A percentile compares a stretch with the other conserved stretches of the same genome.
phyloP scores from a whole-genome alignment of 169 alveolate genomes.

The Cryptosporidium tyzzeri region DNA sequence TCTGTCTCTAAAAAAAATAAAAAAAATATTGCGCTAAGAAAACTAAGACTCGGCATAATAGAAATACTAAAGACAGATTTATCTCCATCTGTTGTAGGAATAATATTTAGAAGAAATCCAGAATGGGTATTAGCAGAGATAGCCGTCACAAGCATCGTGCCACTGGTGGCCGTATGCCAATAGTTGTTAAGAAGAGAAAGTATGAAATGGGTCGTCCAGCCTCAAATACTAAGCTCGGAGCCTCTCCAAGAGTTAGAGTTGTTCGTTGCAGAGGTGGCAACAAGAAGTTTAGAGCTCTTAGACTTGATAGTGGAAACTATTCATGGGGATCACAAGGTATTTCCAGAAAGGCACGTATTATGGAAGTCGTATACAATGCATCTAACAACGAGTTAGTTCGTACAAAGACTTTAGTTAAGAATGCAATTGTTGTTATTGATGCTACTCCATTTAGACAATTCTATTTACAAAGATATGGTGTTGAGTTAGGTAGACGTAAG shows the following conservation, averaged over 20 bases:
- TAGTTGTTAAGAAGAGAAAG: constrained; percentile 98
- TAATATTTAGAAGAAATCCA: constrained; percentile 4
- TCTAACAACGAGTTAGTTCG: constrained; percentile 99
- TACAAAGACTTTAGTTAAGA: constrained; percentile 98
- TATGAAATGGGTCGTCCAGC: constrained; percentile 99
- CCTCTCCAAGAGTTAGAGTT: constrained; percentile 90
- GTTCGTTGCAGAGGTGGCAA: constrained; percentile 99
- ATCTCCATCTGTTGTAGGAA: constrained; percentile 38
- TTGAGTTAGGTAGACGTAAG: constrained; percentile 84
- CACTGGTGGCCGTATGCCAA: constrained; percentile 99
- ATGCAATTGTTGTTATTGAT: constrained; percentile 97
- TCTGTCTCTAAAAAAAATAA: constrained; percentile 19
- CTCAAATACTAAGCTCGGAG: constrained; percentile 96
- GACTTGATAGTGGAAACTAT: constrained; percentile 97
- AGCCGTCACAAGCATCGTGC: constrained; percentile 98
- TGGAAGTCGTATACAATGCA: constrained; percentile 99
- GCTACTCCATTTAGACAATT: constrained; percentile 98
- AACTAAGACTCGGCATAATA: not conserved
- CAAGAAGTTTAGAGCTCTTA: constrained; percentile 94
- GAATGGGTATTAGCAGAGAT: constrained; percentile 99
- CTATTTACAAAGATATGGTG: constrained; percentile 91
- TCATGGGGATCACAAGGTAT: constrained; percentile 96
- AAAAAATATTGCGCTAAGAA: constrained; percentile 25
- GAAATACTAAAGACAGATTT: constrained; percentile 22
- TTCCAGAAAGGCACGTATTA: constrained; percentile 93